These are phyloP conservation scores for Leishmania mexicana DNA, from an alignment of 208 protist species.

Conservation along the genomic window DNA sequence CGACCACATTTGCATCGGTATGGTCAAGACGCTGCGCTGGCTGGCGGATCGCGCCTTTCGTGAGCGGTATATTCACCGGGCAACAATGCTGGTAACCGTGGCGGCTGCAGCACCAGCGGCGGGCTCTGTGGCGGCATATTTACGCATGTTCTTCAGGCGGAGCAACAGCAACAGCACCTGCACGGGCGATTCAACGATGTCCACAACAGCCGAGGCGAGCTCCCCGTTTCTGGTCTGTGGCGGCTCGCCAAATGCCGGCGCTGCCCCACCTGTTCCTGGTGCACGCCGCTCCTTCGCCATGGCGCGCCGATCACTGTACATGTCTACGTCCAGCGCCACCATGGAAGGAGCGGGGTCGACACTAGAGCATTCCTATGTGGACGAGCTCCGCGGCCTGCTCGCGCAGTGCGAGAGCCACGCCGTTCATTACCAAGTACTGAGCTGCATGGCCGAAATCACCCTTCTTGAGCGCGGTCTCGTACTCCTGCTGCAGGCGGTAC, in stretches of 20 bases:
- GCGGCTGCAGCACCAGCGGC: constrained; percentile 53
- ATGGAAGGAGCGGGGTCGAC: neutral
- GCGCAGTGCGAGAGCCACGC: constrained; percentile 71
- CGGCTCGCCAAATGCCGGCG: too few species aligned
- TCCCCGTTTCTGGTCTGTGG: constrained; percentile 22
- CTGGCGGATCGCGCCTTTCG: constrained; percentile 70
- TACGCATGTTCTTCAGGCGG: constrained; percentile 50
- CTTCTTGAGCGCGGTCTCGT: constrained; percentile 51
- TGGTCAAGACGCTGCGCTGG: constrained; percentile 75
- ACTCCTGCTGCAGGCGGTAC: constrained; percentile 47
- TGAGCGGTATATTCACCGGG: constrained; percentile 75
- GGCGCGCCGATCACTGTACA: constrained; percentile 3
- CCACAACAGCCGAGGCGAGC: constrained; percentile 17
- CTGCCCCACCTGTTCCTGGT: neutral
- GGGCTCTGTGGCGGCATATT: constrained; percentile 47
- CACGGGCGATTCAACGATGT: neutral
- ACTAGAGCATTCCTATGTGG: constrained; percentile 28
- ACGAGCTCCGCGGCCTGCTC: constrained; percentile 58
- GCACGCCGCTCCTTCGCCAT: neutral
- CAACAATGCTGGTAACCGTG: constrained; percentile 73
- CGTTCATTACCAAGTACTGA: constrained; percentile 62
- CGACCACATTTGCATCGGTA: constrained; percentile 71
- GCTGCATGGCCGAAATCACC: constrained; percentile 65
- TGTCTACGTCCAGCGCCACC: neutral
- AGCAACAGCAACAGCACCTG: constrained; percentile 2